Conservation (phyloP, 768 basidiomycete species). For the Clitopilus hobsonii region DNA sequence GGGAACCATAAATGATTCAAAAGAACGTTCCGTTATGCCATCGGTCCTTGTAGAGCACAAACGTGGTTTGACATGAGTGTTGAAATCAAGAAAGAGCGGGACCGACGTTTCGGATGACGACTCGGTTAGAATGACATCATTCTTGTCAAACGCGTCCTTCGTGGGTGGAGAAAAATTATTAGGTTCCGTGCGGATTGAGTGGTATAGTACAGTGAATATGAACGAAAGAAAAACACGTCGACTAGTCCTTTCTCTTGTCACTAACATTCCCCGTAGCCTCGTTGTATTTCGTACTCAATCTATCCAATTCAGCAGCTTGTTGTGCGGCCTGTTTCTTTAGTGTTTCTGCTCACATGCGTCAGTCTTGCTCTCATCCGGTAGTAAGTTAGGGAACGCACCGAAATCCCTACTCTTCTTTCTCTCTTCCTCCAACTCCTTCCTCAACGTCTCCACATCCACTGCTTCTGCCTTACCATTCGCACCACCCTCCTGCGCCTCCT, state of each 20-base stretch:
- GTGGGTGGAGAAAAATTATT: not conserved
- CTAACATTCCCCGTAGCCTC: constrained; percentile 52
- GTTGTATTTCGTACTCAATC: constrained; percentile 76
- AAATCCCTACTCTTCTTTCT: constrained; percentile 63
- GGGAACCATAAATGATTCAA: not conserved
- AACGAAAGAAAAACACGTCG: not conserved
- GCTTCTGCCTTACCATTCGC: constrained; percentile 29
- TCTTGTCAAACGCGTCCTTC: no score
- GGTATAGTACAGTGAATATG: not conserved
- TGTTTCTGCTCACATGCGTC: constrained; percentile 42
- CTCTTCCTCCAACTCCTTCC: constrained; percentile 55
- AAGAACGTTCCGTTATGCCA: not conserved
- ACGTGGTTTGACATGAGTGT: not conserved
- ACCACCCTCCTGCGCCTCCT: constrained; percentile 42
- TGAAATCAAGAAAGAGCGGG: no score
- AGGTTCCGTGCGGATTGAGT: not conserved
- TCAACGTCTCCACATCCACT: constrained; percentile 62
- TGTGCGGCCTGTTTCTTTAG: constrained; percentile 79
- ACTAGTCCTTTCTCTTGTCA: constrained; percentile 62
- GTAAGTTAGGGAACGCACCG: constrained; percentile 31
- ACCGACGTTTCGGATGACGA: not conserved
- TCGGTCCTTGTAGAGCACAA: no score
- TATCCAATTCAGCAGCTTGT: constrained; percentile 77
- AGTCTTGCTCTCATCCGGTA: not conserved
- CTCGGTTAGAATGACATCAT: not conserved